Evolutionary conservation across 1,284 basidiomycete genomes (phyloP).

Genomic region (Wallemia ichthyophaga): DNA sequence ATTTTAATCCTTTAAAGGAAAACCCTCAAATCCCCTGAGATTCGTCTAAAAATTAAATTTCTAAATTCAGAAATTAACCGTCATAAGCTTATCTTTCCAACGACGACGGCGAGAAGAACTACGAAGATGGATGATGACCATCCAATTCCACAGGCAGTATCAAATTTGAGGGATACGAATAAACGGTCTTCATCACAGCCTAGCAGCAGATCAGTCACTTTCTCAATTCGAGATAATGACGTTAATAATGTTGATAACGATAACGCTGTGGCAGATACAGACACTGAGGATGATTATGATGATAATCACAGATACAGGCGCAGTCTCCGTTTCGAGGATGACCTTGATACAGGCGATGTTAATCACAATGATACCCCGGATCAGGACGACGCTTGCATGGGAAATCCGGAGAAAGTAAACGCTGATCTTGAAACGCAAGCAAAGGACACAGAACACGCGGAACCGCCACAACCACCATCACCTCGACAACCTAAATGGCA

Average conservation of each 20-base stretch:
- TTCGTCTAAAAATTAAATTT: no score
- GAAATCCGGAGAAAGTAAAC: not conserved
- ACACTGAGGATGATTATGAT: not conserved
- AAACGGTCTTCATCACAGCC: not conserved
- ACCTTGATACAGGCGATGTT: no score
- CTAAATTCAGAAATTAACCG: not conserved
- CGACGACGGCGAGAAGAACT: not conserved
- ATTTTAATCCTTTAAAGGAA: no score
- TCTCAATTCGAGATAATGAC: not conserved
- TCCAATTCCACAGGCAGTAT: not conserved
- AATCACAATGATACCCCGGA: not conserved
- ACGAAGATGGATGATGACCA: not conserved
- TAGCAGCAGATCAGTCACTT: not conserved
- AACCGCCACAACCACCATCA: not conserved
- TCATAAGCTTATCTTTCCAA: not conserved
- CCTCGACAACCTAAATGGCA: not conserved
- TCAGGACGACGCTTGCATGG: not conserved
- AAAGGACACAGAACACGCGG: not conserved
- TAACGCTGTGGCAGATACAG: not conserved
- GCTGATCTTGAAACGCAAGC: not conserved
- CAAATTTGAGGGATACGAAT: not conserved
- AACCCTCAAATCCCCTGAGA: not conserved
- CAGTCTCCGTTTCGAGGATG: not conserved
- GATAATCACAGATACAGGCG: conserved; percentile 28
- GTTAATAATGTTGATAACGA: not conserved